Conservation (phyloP, 2,329 filamentous ascomycete genomes). For the Talaromyces piceae region DNA sequence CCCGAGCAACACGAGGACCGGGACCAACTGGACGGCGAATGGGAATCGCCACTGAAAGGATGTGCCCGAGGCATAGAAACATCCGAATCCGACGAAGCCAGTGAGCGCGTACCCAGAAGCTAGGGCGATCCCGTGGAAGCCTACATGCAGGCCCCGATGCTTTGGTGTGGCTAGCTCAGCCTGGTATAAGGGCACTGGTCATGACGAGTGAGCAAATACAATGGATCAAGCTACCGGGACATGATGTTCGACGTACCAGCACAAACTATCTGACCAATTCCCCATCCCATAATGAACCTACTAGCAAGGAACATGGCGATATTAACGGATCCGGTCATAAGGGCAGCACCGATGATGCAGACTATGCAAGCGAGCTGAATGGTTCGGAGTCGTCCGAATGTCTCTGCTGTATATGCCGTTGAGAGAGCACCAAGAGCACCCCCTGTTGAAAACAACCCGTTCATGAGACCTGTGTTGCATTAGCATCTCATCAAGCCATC, state of each 20-base stretch:
- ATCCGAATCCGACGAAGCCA: neutral
- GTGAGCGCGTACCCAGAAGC: neutral
- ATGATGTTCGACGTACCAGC: conserved; percentile 27
- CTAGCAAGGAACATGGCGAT: conserved; percentile 22
- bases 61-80: neutral
- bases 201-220: conserved; percentile 44
- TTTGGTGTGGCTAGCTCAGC: neutral
- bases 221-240: conserved; percentile 53
- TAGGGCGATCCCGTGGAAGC: neutral
- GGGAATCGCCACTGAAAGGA: conserved; percentile 4
- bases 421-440: neutral
- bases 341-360: conserved; percentile 26
- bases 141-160: neutral
- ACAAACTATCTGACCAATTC: conserved; percentile 17
- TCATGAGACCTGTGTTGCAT: neutral
- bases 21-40: conserved; percentile 1
- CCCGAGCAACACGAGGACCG: neutral
- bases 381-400: neutral
- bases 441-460: neutral
- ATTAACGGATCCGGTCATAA: conserved; percentile 20
- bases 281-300: conserved; percentile 20
- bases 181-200: neutral
- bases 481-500: neutral
- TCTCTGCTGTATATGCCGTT: neutral
- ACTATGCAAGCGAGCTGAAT: neutral